Evolutionary conservation across 1,139 yeast species (phyloP), one percentile per base, ranked within the genome.

Genomic region (Candida mesenterica): DNA sequence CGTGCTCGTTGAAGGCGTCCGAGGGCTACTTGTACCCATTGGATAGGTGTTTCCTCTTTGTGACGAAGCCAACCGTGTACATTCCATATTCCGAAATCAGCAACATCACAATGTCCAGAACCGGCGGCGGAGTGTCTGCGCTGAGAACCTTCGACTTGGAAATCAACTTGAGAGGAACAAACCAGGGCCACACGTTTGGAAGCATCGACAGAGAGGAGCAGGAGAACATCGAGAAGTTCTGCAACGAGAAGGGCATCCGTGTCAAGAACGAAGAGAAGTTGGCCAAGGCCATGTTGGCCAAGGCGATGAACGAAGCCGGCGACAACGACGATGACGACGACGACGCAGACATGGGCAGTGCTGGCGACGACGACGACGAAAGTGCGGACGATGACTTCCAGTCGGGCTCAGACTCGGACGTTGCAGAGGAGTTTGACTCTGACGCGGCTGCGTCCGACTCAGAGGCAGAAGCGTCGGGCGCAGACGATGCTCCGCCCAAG

Each of bases 121-220:
- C 95, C 5, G 96, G 96, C 10, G 80, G 89, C 1, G 78, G 84
- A 1, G 75, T 80, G 3, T 72, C 86, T 2, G 83, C 95, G 2
- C 81, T 89, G 24, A 79, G 96, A 57, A 92, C 98, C 0, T 94
- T 94, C 61, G 99, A 94, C 61, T 68, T 92, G 63, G 94, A 92
- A 49, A 79, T 92, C 34, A 72, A 72, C 28, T 68, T 90, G 41
- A 74, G 82, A 48, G 76, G 79, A 25, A 79, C 82, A 27, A 77
- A 77, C 41, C 81, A 78, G 38, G 72, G 86, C 16, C 95, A 90
- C 50, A 80, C 81, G 34, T 92, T 92, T 61, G 95, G 96, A 41
- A 87, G 86, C 55, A 86, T 92, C 49, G 85, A 85, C 45, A 79
- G 89, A 55, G 97, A 88, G 48, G 98, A 92, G 56, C 97, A 90